phyloP scores from a whole-genome alignment of 2,329 filamentous ascomycete genomes.

The Paraphoma sp. region DNA sequence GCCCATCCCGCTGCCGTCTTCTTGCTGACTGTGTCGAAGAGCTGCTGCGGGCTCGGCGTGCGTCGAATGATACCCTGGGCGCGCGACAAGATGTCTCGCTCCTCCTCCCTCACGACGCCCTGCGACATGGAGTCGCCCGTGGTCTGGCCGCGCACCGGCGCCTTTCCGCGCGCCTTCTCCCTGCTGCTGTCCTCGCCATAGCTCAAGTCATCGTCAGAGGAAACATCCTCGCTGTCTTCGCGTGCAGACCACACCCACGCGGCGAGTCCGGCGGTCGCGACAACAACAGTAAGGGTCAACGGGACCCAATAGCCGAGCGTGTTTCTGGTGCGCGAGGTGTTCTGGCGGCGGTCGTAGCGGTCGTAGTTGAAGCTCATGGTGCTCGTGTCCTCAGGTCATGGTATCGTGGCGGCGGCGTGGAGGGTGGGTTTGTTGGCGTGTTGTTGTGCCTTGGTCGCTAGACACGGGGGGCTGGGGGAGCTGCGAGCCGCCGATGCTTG shows the following conservation, averaged over 20 bases:
- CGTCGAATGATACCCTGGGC: slow-evolving; percentile 82
- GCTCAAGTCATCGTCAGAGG: slow-evolving; percentile 56
- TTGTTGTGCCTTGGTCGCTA: slow-evolving; percentile 20
- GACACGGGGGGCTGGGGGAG: slow-evolving; percentile 12
- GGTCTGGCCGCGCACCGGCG: slow-evolving; percentile 16
- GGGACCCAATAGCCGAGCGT: slow-evolving; percentile 88
- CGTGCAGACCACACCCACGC: slow-evolving; percentile 96
- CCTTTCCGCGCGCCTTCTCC: slow-evolving; percentile 26
- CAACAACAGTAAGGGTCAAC: slow-evolving; percentile 82
- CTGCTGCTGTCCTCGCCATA: slow-evolving; percentile 50
- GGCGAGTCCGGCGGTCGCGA: slow-evolving; percentile 83
- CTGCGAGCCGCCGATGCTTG: neutral
- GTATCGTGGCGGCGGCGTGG: slow-evolving; percentile 5
- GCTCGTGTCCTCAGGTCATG: slow-evolving; percentile 19
- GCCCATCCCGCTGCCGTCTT: slow-evolving; percentile 81
- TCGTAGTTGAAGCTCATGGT: slow-evolving; percentile 61
- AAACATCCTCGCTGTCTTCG: slow-evolving; percentile 73
- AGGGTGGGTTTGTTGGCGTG: slow-evolving; percentile 8
- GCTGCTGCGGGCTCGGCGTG: slow-evolving; percentile 85
- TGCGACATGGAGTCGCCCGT: slow-evolving; percentile 25
- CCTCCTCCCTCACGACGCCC: slow-evolving; percentile 44
- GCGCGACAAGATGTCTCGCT: slow-evolving; percentile 72
- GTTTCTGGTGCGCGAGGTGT: slow-evolving; percentile 62
- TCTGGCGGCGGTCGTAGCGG: slow-evolving; percentile 56
- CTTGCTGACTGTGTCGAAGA: slow-evolving; percentile 83